Conservation (phyloP, 75 land plant species). For the Cupressus sempervirens region DNA sequence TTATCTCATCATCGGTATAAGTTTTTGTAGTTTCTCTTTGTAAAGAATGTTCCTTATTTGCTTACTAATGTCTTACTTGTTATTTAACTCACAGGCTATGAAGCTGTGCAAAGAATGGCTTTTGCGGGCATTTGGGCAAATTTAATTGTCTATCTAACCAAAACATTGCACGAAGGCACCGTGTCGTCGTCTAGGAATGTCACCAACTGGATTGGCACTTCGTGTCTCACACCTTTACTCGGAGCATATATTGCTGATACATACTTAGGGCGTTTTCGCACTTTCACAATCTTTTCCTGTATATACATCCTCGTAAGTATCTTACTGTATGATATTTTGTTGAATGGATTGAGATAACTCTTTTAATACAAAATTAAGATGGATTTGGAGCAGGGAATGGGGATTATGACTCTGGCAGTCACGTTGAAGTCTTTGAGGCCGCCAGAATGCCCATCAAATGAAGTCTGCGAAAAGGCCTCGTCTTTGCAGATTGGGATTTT, state of each 20-base stretch:
- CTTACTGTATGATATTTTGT: no score
- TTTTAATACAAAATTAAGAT: no score
- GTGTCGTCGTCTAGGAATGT: slow-evolving; percentile 32
- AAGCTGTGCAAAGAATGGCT: slow-evolving; percentile 21
- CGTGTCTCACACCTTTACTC: slow-evolving; percentile 34
- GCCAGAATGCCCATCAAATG: neutral
- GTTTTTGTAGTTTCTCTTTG: neutral
- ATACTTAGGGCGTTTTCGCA: slow-evolving; percentile 10
- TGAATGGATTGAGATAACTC: no score
- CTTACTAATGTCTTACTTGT: no score
- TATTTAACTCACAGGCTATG: neutral
- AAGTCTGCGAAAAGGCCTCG: neutral
- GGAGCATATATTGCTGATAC: slow-evolving; percentile 43
- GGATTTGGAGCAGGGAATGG: neutral
- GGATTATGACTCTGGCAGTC: neutral
- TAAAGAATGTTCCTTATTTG: no score
- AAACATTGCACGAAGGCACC: slow-evolving; percentile 23
- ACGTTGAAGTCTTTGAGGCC: neutral
- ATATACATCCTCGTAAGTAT: slow-evolving; percentile 28
- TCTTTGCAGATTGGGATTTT: neutral
- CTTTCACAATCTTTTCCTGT: slow-evolving; percentile 17
- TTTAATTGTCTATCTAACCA: slow-evolving; percentile 28
- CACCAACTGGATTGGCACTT: slow-evolving; percentile 41
- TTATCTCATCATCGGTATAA: slow-evolving; percentile 24
- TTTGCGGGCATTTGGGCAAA: slow-evolving; percentile 35